Conservation (phyloP, 2,329 filamentous ascomycete species). For the Neoscytalidium dimidiatum region DNA sequence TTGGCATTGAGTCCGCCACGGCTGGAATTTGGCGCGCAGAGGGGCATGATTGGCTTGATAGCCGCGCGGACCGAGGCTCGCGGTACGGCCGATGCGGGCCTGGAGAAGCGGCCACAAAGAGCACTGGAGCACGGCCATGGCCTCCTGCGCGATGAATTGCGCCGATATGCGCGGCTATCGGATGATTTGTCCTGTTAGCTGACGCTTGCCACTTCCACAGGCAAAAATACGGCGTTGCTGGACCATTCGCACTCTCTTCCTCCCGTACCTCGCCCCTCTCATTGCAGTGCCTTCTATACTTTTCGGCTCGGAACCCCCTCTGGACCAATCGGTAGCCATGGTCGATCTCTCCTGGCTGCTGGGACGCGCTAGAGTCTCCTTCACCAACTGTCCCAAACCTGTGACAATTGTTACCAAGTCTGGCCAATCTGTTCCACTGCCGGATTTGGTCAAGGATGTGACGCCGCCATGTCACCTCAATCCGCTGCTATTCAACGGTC, state of each 20-base stretch:
- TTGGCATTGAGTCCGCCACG: background rate
- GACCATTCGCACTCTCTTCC: background rate
- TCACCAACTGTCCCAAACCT: conserved; percentile 61
- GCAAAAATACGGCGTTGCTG: background rate
- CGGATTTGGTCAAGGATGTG: conserved; percentile 69
- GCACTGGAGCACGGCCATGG: background rate
- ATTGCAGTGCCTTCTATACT: too few relatives aligned
- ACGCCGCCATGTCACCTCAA: conserved; percentile 85
- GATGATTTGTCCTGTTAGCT: background rate
- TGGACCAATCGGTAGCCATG: conserved; percentile 22
- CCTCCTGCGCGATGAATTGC: background rate
- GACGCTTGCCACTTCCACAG: background rate
- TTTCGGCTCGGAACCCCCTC: background rate
- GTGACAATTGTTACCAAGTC: conserved; percentile 61
- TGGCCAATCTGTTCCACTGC: conserved; percentile 64
- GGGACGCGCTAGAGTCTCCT: conserved; percentile 66
- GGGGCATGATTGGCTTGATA: background rate
- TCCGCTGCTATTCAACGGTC: conserved; percentile 91
- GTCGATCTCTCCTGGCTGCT: conserved; percentile 44
- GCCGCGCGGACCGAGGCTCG: conserved; percentile 11
- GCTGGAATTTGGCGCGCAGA: background rate
- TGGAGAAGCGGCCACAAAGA: background rate
- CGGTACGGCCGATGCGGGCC: conserved; percentile 12
- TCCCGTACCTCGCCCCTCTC: background rate
- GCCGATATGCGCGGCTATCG: background rate